Base-by-base conservation (phyloP, 192 early-diverging fungal species). In the Backusella sp. region DNA sequence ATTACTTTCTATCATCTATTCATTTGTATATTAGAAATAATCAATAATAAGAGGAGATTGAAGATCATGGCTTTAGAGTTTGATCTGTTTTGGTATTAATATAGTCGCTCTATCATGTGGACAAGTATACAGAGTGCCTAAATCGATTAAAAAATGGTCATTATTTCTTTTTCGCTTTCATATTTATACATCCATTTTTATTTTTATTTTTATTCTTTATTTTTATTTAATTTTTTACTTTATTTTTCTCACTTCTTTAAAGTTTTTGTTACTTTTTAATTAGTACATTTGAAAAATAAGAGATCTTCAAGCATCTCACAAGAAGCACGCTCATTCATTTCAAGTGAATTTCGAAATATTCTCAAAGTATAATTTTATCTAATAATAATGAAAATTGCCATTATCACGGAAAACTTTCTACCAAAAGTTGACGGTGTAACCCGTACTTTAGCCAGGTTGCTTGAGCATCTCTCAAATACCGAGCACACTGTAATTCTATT, bases 381-480 rank as follows among this genome's bases (percentile, higher is more conserved):
- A n/a, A 49, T 1, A 49, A 49, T 1, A 62, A 82, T 82, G 81
- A 74, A 69, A 52, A 73, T 82, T 56, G 77, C 77, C 36, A 78
- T 82, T 67, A 76, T 78, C n/a, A 82, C 81, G 1, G 77, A 82
- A 68, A 82, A 82, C 66, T 82, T 73, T 35, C 68, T 78, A 28
- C 80, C 80, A 36, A 82, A 82, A 44, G 76, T 82, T 17, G 80
- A 82, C 67, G 80, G 80, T 19, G 80, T 82, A 7, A 82, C 80
- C 21, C 70, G 80, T 21, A 82, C 80, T 28, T 46, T 78, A 23
- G 71, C 76, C 14, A 44, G 76, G 0, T 37, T 82, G 28, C 69
- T 82, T 8, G 76, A 82, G 37, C 80, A 82, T 68, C 68, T 82
- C 1, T 73, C 77, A 72, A 19, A 23, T 14, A 77, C 77, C 23